phyloP scores from a whole-genome alignment of 495 filamentous ascomycete genomes.

The Achaetomiella virescens region DNA sequence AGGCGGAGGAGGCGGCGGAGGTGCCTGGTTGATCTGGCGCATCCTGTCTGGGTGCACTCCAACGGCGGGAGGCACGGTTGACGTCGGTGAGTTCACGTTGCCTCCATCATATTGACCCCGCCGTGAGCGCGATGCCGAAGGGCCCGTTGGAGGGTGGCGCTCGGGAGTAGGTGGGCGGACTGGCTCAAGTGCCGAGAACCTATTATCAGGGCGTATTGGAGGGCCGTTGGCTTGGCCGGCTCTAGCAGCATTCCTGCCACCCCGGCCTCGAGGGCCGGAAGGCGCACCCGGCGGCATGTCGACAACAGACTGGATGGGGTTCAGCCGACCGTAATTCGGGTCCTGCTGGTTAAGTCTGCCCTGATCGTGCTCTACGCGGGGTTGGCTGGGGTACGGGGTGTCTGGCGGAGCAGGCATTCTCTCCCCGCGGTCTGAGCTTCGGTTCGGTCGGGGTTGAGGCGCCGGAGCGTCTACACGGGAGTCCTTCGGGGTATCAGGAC shows the following conservation, averaged over 20 bases:
- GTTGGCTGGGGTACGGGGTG: conserved; percentile 25
- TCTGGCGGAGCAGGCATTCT: conserved; percentile 33
- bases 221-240: conserved; percentile 26
- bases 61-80: conserved; percentile 21
- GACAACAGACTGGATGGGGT: conserved; percentile 44
- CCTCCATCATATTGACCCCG: conserved; percentile 34
- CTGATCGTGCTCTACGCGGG: conserved; percentile 46
- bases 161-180: conserved; percentile 40
- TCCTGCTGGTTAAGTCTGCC: conserved; percentile 54
- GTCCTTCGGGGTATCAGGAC: conserved; percentile 33
- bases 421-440: conserved; percentile 30
- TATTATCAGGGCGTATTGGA: conserved; percentile 31
- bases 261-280: conserved; percentile 59
- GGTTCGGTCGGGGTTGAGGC: conserved; percentile 25
- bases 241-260: conserved; percentile 36
- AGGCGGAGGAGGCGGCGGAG: conserved; percentile 11
- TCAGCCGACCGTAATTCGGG: conserved; percentile 56
- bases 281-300: conserved; percentile 48
- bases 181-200: conserved; percentile 31
- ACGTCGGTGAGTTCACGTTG: conserved; percentile 25
- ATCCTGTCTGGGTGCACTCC: conserved; percentile 43
- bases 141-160: conserved; percentile 43
- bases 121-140: conserved; percentile 38
- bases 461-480: conserved; percentile 26
- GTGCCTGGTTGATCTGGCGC: conserved; percentile 28